Evolutionary conservation across 148 eudicot genomes (phyloP).

Genomic region (Amaranthus cruentus): DNA sequence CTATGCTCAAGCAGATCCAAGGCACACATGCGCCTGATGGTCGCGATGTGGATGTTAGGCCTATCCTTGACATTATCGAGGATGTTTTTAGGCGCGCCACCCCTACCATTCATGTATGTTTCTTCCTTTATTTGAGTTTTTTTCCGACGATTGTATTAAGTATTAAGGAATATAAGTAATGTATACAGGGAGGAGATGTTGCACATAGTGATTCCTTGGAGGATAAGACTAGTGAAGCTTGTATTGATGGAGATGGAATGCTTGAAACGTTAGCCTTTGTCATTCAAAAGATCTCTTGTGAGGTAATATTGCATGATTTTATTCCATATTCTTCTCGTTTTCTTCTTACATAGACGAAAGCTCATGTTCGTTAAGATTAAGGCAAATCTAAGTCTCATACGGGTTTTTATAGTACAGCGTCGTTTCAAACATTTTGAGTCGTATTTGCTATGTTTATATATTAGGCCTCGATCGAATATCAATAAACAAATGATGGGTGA

Average conservation of each 20-base stretch:
- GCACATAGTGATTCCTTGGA: conserved; percentile 28
- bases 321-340: neutral
- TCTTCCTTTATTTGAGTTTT: neutral
- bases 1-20: conserved; percentile 68
- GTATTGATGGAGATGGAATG: conserved; percentile 43
- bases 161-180: neutral
- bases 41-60: conserved; percentile 57
- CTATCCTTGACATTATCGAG: conserved; percentile 54
- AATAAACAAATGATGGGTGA: no score
- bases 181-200: conserved; percentile 38
- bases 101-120: conserved; percentile 33
- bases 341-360: no score
- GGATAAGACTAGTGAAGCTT: conserved; percentile 34
- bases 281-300: conserved; percentile 69
- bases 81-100: conserved; percentile 47
- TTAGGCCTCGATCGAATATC: no score
- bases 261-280: conserved; percentile 56
- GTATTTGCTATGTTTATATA: no score
- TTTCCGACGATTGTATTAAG: neutral
- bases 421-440: no score
- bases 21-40: conserved; percentile 76
- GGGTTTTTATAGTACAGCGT: no score
- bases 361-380: no score
- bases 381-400: no score
- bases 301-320: conserved; percentile 36